Evolutionary conservation across 1,139 yeast species (phyloP).

Genomic region (Nakaseomyces glabratus): DNA sequence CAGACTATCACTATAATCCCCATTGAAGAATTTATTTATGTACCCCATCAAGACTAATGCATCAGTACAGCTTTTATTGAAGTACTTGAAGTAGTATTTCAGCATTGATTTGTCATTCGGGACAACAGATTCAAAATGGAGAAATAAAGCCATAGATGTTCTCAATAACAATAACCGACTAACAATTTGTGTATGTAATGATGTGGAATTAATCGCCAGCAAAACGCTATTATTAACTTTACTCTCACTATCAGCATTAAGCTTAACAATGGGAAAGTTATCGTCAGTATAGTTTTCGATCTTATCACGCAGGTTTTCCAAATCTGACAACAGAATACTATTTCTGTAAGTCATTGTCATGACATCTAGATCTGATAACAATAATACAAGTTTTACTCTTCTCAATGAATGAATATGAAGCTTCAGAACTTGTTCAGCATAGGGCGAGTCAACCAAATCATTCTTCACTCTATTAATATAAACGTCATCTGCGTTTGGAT

Average conservation of each 20-base stretch:
- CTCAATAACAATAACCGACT: constrained; percentile 16
- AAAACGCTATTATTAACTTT: constrained; percentile 3
- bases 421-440: constrained; percentile 9
- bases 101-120: constrained; percentile 10
- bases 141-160: constrained; percentile 18
- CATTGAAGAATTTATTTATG: constrained; percentile 12
- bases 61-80: constrained; percentile 14
- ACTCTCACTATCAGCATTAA: constrained; percentile 5
- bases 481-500: constrained; percentile 14
- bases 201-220: constrained; percentile 10
- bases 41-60: constrained; percentile 12
- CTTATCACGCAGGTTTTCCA: constrained; percentile 14
- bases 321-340: constrained; percentile 15
- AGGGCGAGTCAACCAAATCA: constrained; percentile 14
- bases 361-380: constrained; percentile 20
- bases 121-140: constrained; percentile 17
- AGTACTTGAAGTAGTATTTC: constrained; percentile 16
- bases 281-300: constrained; percentile 14
- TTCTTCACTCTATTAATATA: constrained; percentile 20
- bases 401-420: constrained; percentile 21
- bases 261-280: constrained; percentile 14
- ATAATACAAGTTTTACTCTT: constrained; percentile 21
- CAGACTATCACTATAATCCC: constrained; percentile 12
- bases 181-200: constrained; percentile 15
- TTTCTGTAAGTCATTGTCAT: constrained; percentile 21